Evolutionary conservation across 192 early-diverging fungal genomes (phyloP).

Genomic region (Mortierella hygrophila): DNA sequence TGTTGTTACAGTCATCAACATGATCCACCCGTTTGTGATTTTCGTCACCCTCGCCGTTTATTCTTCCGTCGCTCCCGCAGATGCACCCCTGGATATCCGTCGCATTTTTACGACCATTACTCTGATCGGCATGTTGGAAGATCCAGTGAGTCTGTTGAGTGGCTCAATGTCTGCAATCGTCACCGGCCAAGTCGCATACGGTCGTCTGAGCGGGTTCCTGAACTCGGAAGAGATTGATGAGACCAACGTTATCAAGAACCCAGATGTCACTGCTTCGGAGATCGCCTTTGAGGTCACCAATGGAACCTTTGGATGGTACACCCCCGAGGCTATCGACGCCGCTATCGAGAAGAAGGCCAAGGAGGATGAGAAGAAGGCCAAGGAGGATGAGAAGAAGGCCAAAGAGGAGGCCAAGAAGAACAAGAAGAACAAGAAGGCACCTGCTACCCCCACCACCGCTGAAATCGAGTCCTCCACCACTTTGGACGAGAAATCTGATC

Average conservation of each 20-base stretch:
- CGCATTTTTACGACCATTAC: slow-evolving; percentile 80
- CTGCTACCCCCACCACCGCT: slow-evolving; percentile 23
- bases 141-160: slow-evolving; percentile 75
- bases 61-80: slow-evolving; percentile 20
- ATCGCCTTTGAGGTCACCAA: slow-evolving; percentile 30
- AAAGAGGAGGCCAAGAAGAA: slow-evolving; percentile 16
- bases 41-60: slow-evolving; percentile 54
- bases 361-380: slow-evolving; percentile 5
- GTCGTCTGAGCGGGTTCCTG: slow-evolving; percentile 75
- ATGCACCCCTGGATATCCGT: slow-evolving; percentile 62
- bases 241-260: slow-evolving; percentile 61
- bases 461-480: not conserved
- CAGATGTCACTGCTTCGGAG: slow-evolving; percentile 13
- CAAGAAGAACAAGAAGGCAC: slow-evolving; percentile 5
- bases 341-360: not conserved
- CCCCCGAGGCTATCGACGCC: slow-evolving; percentile 22
- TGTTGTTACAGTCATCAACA: not conserved
- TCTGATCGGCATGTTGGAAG: slow-evolving; percentile 81
- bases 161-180: slow-evolving; percentile 70
- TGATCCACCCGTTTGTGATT: slow-evolving; percentile 41
- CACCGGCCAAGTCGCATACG: slow-evolving; percentile 74
- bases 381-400: slow-evolving; percentile 19
- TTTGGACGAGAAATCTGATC: not conserved
- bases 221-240: slow-evolving; percentile 77
- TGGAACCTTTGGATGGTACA: slow-evolving; percentile 45